Conservation (phyloP, 257 asterid genomes). For the Ophiorrhiza pumila region DNA sequence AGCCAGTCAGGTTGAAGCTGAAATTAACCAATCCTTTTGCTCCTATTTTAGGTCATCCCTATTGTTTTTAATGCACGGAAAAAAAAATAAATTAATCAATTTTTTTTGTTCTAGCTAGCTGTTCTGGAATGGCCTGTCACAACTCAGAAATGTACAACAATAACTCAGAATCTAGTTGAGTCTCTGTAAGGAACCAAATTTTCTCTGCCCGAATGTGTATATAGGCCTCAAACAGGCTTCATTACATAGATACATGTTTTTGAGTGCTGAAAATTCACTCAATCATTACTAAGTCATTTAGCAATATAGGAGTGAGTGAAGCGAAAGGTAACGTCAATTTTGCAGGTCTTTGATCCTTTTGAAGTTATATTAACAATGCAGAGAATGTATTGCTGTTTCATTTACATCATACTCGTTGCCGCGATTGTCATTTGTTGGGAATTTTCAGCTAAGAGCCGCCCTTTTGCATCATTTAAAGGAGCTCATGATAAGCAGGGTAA, state of each 20-base stretch:
- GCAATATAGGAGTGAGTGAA: neutral
- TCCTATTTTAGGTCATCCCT: neutral
- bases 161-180: neutral
- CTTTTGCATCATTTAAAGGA: slow-evolving; percentile 3
- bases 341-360: neutral
- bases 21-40: neutral
- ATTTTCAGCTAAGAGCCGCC: neutral
- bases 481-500: neutral
- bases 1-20: neutral
- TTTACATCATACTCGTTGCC: slow-evolving; percentile 3
- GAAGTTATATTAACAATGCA: neutral
- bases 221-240: neutral
- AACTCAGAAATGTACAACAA: slow-evolving; percentile 4
- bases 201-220: neutral
- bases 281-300: too few relatives aligned
- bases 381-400: slow-evolving; percentile 8
- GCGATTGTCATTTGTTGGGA: slow-evolving; percentile 1
- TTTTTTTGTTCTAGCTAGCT: neutral
- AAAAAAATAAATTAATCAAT: too few relatives aligned
- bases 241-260: neutral
- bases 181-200: neutral
- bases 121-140: slow-evolving; percentile 3
- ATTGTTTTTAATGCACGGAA: neutral
- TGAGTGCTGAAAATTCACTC: too few relatives aligned
- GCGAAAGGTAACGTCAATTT: neutral